Evolutionary conservation across 352 stramenopile species (phyloP).

Genomic region (Globisporangium canariense): DNA sequence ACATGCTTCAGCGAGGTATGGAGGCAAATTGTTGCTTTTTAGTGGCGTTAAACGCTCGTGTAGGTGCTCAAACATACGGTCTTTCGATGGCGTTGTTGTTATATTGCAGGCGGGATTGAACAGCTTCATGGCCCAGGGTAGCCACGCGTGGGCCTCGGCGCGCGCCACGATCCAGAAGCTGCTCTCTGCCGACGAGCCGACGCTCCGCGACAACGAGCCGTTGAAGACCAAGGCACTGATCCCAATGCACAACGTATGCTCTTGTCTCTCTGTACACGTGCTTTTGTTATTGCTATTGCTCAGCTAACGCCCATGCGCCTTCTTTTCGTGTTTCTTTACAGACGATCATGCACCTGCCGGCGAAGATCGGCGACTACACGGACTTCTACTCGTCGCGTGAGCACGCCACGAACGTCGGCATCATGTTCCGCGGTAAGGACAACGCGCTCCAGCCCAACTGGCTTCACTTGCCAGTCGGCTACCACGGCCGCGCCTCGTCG

Average conservation of each 20-base stretch:
- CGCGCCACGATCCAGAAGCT: constrained; percentile 86
- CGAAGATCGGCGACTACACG: constrained; percentile 95
- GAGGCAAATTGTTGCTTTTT: no score
- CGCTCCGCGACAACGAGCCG: constrained; percentile 75
- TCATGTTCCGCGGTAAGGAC: constrained; percentile 92
- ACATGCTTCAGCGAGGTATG: constrained; percentile 64
- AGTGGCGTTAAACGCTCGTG: not conserved
- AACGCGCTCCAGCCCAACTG: constrained; percentile 98
- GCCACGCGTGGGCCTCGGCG: constrained; percentile 82
- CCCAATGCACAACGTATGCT: constrained; percentile 55
- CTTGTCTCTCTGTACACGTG: not conserved
- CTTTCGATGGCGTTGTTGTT: constrained; percentile 29
- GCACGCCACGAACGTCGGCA: constrained; percentile 94
- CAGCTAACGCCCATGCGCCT: not conserved
- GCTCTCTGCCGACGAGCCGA: constrained; percentile 69
- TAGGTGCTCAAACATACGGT: not conserved
- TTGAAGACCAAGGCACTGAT: constrained; percentile 80
- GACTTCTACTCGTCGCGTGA: constrained; percentile 97
- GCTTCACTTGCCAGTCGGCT: constrained; percentile 96
- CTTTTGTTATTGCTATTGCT: not conserved
- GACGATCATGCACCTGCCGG: constrained; percentile 90
- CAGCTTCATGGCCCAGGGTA: constrained; percentile 91
- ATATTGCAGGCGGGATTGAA: constrained; percentile 78
- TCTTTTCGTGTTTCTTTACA: not conserved
- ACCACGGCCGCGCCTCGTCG: constrained; percentile 94